Percentiles rank a stretch among this genome's conserved stretches.
These are phyloP conservation scores for Filobasidium floriforme DNA, from an alignment of 768 basidiomycete species.

Conservation along the genomic window DNA sequence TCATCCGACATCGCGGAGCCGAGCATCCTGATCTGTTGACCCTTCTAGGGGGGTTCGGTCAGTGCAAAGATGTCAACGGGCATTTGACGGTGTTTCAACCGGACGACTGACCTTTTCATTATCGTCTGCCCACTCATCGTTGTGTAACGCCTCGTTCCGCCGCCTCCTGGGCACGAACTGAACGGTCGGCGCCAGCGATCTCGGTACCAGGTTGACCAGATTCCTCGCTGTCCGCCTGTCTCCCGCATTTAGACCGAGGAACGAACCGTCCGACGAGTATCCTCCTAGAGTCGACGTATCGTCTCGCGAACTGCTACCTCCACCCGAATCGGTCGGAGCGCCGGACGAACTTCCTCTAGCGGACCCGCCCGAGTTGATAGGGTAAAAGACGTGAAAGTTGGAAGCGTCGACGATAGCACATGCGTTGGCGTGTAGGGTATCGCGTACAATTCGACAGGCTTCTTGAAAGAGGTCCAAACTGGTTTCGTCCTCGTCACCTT, in stretches of 20 bases:
- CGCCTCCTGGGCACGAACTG: constrained; percentile 16
- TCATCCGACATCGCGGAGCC: constrained; percentile 33
- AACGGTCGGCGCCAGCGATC: constrained; percentile 16
- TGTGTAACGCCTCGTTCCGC: constrained; percentile 4
- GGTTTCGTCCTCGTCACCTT: constrained; percentile 14
- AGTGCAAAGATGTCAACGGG: constrained; percentile 1
- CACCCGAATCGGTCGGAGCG: not conserved
- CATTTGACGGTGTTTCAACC: not conserved
- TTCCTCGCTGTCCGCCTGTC: constrained; percentile 8
- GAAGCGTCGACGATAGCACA: constrained; percentile 39
- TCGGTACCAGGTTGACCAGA: constrained; percentile 4
- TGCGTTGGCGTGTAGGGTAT: constrained; percentile 35
- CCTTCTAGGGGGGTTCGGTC: not conserved
- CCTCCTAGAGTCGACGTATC: constrained; percentile 1
- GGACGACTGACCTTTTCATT: constrained; percentile 14
- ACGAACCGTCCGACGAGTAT: not conserved
- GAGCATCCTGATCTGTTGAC: constrained; percentile 34
- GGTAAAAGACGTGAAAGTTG: constrained; percentile 43
- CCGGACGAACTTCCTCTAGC: not conserved
- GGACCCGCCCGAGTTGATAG: constrained; percentile 17
- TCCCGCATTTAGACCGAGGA: not conserved
- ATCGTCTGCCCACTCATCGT: not conserved
- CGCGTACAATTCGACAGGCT: constrained; percentile 36
- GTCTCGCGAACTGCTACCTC: constrained; percentile 4
- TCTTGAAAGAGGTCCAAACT: constrained; percentile 29